phyloP scores from a whole-genome alignment of 305 asterid species.

The Fraxinus greggii region DNA sequence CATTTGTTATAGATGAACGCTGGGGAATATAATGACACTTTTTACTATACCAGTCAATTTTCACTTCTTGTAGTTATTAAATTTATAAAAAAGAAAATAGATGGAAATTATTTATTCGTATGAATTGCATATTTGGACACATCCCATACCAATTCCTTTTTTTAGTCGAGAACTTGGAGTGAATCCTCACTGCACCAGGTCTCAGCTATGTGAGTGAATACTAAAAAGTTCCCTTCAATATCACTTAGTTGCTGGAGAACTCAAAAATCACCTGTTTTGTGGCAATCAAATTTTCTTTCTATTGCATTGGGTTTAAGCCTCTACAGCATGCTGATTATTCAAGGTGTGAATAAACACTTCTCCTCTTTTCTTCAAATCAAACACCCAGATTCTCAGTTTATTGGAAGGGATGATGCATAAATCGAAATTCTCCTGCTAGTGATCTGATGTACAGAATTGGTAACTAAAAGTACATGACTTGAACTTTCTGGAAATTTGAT shows the following conservation, averaged over 20 bases:
- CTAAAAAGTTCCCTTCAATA: not conserved
- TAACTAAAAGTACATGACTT: not conserved
- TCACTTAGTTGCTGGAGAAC: not conserved
- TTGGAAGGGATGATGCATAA: not conserved
- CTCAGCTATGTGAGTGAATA: not conserved
- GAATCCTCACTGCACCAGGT: not conserved
- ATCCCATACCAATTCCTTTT: not conserved
- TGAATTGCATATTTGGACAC: not conserved
- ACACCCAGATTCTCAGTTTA: not conserved
- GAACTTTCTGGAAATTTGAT: not conserved
- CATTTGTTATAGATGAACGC: not conserved
- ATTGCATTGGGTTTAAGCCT: constrained; percentile 2
- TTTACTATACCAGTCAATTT: not conserved
- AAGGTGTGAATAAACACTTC: not conserved
- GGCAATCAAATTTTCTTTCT: not conserved
- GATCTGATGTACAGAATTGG: not conserved
- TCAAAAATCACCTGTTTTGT: not conserved
- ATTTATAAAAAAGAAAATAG: not conserved
- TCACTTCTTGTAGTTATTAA: not conserved
- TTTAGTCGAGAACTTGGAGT: not conserved
- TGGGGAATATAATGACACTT: not conserved
- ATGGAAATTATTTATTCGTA: not conserved
- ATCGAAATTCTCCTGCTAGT: not conserved
- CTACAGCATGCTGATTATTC: not conserved
- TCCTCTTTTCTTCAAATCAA: constrained; percentile 1